Conservation (phyloP, 2,329 filamentous ascomycete species). For the Biscogniauxia marginata region DNA sequence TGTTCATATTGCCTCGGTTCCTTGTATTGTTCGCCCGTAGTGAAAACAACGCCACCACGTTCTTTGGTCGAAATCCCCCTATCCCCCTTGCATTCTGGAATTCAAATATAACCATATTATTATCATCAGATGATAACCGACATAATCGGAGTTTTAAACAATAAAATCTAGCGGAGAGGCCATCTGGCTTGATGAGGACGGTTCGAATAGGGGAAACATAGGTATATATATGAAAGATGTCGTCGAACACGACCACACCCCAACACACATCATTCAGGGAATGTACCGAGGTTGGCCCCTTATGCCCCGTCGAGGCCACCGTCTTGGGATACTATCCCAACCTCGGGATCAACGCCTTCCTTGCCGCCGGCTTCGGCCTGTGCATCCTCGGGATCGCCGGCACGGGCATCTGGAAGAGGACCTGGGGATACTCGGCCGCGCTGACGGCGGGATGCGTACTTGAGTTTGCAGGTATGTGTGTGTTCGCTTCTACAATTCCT, state of each 20-base stretch:
- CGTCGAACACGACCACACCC: conserved; percentile 7
- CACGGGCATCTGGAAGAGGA: conserved; percentile 49
- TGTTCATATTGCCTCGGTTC: no score
- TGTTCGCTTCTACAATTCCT: background rate
- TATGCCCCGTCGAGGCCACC: conserved; percentile 51
- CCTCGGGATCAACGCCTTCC: conserved; percentile 54
- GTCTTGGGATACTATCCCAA: conserved; percentile 58
- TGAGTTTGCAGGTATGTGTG: conserved; percentile 47
- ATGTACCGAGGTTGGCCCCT: conserved; percentile 39
- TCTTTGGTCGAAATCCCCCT: no score
- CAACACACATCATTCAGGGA: conserved; percentile 24
- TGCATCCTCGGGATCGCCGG: conserved; percentile 41
- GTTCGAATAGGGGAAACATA: background rate
- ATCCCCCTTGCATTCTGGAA: no score
- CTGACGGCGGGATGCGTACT: conserved; percentile 49
- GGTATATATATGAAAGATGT: background rate
- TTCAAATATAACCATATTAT: no score
- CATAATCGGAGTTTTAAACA: no score
- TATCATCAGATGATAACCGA: no score
- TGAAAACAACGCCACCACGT: no score
- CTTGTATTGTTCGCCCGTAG: no score
- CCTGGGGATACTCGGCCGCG: conserved; percentile 54
- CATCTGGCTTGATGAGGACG: no score
- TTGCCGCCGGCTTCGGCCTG: conserved; percentile 48
- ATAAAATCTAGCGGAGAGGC: no score